phyloP scores from a whole-genome alignment of 352 stramenopile genomes.

The Globisporangium spinosum region DNA sequence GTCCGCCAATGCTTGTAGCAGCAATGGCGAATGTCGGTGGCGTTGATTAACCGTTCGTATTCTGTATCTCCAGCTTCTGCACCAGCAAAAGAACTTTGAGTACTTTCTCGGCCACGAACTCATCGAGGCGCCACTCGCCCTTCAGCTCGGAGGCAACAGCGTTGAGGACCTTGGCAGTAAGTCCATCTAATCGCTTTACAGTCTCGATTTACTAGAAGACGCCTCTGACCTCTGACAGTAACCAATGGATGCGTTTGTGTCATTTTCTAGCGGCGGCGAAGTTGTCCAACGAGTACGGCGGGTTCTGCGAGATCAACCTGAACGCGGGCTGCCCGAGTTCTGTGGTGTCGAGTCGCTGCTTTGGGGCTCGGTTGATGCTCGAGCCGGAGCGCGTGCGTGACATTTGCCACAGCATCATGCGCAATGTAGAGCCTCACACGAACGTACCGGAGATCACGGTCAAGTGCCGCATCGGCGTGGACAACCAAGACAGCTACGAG shows the following conservation, averaged over 20 bases:
- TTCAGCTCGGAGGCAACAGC: constrained; percentile 94
- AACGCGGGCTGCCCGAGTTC: constrained; percentile 94
- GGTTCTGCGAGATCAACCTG: constrained; percentile 95
- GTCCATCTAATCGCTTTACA: neutral
- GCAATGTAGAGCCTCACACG: constrained; percentile 30
- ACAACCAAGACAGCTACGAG: constrained; percentile 92
- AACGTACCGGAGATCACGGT: constrained; percentile 86
- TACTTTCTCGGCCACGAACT: constrained; percentile 87
- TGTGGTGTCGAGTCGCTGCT: constrained; percentile 83
- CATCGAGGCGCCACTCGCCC: constrained; percentile 85
- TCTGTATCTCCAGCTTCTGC: constrained; percentile 46
- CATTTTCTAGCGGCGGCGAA: constrained; percentile 44
- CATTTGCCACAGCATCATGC: constrained; percentile 87
- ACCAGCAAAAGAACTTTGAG: constrained; percentile 84
- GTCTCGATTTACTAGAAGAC: neutral
- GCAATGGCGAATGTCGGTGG: neutral
- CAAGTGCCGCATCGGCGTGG: constrained; percentile 98
- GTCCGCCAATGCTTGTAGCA: neutral
- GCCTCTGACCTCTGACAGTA: neutral
- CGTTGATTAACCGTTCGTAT: neutral
- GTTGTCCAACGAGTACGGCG: constrained; percentile 81
- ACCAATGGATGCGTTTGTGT: neutral
- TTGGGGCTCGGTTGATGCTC: constrained; percentile 98
- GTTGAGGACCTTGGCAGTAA: constrained; percentile 71
- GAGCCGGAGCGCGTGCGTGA: constrained; percentile 93